Conservation (phyloP, 2,329 filamentous ascomycete species). For the Xylariaceae sp. region DNA sequence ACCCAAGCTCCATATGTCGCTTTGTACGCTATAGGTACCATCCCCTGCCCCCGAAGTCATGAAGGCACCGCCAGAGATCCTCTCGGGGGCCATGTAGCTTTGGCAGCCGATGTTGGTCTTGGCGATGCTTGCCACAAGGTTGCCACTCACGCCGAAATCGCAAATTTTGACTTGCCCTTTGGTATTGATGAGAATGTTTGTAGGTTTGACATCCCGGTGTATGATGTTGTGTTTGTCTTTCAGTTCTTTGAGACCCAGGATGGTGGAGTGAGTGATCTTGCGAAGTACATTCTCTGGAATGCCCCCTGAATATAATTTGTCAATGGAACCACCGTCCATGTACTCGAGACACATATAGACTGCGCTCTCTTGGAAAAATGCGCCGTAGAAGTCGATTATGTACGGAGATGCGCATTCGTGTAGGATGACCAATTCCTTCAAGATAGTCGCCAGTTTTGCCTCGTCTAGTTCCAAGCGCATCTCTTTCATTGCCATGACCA, state of each 20-base stretch:
- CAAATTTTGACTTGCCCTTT: conserved; percentile 95
- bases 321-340: conserved; percentile 98
- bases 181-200: conserved; percentile 94
- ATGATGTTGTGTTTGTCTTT: conserved; percentile 99
- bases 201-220: conserved; percentile 96
- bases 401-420: conserved; percentile 94
- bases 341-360: conserved; percentile 99
- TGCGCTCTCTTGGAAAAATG: conserved; percentile 97
- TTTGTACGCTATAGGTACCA: conserved; percentile 96
- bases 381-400: conserved; percentile 98
- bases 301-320: conserved; percentile 90
- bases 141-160: conserved; percentile 96
- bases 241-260: conserved; percentile 86
- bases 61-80: conserved; percentile 85
- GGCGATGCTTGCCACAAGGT: conserved; percentile 94
- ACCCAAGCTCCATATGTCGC: conserved; percentile 95
- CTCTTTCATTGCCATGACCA: conserved; percentile 99
- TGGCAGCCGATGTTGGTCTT: conserved; percentile 99
- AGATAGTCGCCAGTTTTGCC: conserved; percentile 93
- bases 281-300: conserved; percentile 85
- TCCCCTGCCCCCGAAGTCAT: conserved; percentile 71
- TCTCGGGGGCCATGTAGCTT: conserved; percentile 98
- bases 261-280: conserved; percentile 88
- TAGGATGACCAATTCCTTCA: conserved; percentile 95
- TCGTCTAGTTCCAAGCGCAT: conserved; percentile 95